phyloP scores from a whole-genome alignment of 2,329 filamentous ascomycete genomes.

The Hypomyces perniciosus region DNA sequence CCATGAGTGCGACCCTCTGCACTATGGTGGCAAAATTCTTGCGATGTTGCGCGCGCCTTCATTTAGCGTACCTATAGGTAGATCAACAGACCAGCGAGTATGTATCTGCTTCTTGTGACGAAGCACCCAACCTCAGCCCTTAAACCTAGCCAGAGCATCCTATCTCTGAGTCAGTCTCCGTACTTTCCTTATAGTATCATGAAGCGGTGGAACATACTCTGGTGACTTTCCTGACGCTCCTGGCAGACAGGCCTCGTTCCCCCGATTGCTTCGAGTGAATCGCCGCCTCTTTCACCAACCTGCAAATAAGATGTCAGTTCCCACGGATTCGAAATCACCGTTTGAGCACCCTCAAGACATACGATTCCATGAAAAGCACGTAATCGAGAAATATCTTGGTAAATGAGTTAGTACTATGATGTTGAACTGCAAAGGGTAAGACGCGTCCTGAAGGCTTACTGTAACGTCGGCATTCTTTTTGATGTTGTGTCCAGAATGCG shows the following conservation, averaged over 20 bases:
- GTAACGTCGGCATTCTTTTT: constrained; percentile 83
- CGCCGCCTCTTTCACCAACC: constrained; percentile 71
- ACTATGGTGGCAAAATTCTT: too few relatives aligned
- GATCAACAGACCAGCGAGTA: background rate
- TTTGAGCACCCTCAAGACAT: constrained; percentile 16
- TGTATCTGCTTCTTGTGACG: background rate
- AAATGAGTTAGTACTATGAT: constrained; percentile 19
- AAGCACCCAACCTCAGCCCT: constrained; percentile 45
- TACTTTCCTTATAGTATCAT: background rate
- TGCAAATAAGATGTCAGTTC: constrained; percentile 27
- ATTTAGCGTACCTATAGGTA: too few relatives aligned
- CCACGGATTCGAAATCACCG: background rate
- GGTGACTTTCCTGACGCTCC: constrained; percentile 71
- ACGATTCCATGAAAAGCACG: constrained; percentile 70
- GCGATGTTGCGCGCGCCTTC: background rate
- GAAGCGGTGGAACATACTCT: constrained; percentile 46
- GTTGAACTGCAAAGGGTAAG: background rate
- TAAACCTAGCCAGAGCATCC: constrained; percentile 63
- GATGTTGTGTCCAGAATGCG: constrained; percentile 71
- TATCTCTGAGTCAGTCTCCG: constrained; percentile 23
- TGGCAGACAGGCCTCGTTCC: constrained; percentile 67
- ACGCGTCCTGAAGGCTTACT: constrained; percentile 38
- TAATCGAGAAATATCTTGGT: constrained; percentile 79
- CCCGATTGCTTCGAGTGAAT: constrained; percentile 70
- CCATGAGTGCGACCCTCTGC: too few relatives aligned